A percentile compares a stretch with the other conserved stretches of the same genome.
phyloP scores from a whole-genome alignment of 495 filamentous ascomycete genomes.

The Xanthoparmelia taractica region DNA sequence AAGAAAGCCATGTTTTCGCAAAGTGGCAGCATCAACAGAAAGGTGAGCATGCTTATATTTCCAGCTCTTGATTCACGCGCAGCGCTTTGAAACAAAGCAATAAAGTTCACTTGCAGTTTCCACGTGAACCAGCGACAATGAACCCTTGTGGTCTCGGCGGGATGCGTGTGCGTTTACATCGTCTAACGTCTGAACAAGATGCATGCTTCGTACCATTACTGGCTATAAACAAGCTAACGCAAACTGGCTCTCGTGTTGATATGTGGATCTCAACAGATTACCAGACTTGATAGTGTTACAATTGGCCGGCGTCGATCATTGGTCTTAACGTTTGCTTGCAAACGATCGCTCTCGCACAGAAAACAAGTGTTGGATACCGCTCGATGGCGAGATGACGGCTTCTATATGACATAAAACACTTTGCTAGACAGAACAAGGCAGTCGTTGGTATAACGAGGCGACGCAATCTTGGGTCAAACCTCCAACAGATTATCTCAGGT shows the following conservation, averaged over 20 bases:
- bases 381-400: not conserved
- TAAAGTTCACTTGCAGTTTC: not conserved
- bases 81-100: not conserved
- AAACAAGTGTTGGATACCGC: not conserved
- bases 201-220: not conserved
- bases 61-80: not conserved
- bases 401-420: not conserved
- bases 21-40: not conserved
- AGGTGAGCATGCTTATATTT: not conserved
- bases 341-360: not conserved
- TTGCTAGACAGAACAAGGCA: no score
- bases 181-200: constrained; percentile 6
- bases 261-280: not conserved
- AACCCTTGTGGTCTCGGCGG: not conserved
- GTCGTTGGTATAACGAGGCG: not conserved
- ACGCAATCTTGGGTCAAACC: not conserved
- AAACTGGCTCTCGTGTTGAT: no score
- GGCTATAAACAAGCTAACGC: not conserved
- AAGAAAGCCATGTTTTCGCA: not conserved
- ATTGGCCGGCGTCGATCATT: not conserved
- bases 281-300: not conserved
- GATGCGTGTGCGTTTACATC: not conserved
- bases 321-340: not conserved
- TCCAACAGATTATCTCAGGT: not conserved
- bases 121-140: not conserved